Evolutionary conservation across 805 yeast species (phyloP).

Genomic region (Saccharomyces kudriavzevii): DNA sequence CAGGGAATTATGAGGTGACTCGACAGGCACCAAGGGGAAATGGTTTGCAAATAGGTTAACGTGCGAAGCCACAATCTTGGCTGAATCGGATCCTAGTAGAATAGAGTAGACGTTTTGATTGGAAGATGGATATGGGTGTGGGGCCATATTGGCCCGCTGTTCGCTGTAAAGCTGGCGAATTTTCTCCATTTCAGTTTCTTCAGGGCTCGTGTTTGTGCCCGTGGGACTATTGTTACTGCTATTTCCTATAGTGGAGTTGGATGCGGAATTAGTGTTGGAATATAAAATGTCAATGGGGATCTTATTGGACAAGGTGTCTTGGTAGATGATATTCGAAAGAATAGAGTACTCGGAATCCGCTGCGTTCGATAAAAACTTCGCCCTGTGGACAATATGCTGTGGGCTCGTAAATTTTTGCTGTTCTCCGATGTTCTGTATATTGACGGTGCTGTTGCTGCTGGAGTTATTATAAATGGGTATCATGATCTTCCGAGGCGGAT

Average conservation of each 20-base stretch:
- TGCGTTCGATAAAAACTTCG: conserved; percentile 56
- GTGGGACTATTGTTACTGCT: background rate
- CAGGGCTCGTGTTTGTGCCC: background rate
- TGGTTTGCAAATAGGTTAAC: conserved; percentile 24
- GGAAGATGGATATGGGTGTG: conserved; percentile 15
- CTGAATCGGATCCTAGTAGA: conserved; percentile 23
- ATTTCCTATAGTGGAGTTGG: background rate
- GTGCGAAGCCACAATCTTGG: conserved; percentile 19
- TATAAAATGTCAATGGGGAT: conserved; percentile 20
- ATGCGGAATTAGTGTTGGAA: conserved; percentile 4
- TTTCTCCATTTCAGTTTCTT: background rate
- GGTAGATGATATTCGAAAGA: conserved; percentile 53
- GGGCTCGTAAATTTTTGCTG: conserved; percentile 17
- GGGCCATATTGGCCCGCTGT: conserved; percentile 9
- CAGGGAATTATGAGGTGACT: conserved; percentile 9
- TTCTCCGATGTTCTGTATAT: conserved; percentile 9
- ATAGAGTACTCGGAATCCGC: conserved; percentile 69
- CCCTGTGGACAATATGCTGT: conserved; percentile 23
- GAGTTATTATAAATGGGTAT: background rate
- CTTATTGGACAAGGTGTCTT: conserved; percentile 23
- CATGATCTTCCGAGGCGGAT: background rate
- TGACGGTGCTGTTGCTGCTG: conserved; percentile 1
- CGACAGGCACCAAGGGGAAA: conserved; percentile 27
- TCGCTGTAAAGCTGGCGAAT: conserved; percentile 1
- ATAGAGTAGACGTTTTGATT: conserved; percentile 18